These are phyloP conservation scores for Apiotrichum gamsii DNA, from an alignment of 1,284 basidiomycete genomes.

Conservation along the genomic window DNA sequence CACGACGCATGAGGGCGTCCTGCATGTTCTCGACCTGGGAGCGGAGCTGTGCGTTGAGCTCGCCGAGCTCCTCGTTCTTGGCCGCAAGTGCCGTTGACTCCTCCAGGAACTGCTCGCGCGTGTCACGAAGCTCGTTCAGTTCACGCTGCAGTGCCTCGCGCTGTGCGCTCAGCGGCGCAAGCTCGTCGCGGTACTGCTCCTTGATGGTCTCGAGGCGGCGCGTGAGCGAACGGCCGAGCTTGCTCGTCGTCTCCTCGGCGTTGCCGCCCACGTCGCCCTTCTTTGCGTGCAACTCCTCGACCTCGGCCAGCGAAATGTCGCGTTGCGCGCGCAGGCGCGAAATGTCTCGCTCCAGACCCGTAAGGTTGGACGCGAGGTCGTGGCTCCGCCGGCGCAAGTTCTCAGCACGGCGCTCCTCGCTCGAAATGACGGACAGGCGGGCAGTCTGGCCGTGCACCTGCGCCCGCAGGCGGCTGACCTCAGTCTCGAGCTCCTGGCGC, in stretches of 20 bases:
- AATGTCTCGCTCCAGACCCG: constrained; percentile 74
- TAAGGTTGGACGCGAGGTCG: constrained; percentile 69
- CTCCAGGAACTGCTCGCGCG: constrained; percentile 78
- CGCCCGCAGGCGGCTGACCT: constrained; percentile 75
- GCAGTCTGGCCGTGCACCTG: constrained; percentile 84
- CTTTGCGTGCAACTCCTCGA: constrained; percentile 70
- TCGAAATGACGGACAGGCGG: constrained; percentile 71
- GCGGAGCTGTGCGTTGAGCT: constrained; percentile 71
- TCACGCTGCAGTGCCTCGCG: constrained; percentile 73
- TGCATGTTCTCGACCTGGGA: constrained; percentile 61
- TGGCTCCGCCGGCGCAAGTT: constrained; percentile 69
- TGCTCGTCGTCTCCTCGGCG: constrained; percentile 27
- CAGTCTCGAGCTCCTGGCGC: constrained; percentile 81
- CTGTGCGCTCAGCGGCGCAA: constrained; percentile 74
- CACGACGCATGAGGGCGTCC: constrained; percentile 35
- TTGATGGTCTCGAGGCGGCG: constrained; percentile 85
- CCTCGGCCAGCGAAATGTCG: constrained; percentile 84
- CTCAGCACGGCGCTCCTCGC: constrained; percentile 70
- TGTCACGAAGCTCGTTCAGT: constrained; percentile 77
- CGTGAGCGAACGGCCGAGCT: constrained; percentile 67
- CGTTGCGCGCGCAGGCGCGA: constrained; percentile 81
- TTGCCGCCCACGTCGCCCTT: constrained; percentile 12
- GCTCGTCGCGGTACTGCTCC: constrained; percentile 76
- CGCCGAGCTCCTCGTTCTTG: constrained; percentile 85
- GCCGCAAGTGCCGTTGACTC: constrained; percentile 84